Base-by-base conservation (phyloP, 495 filamentous ascomycete species). In the Lophiostoma macrostomum region DNA sequence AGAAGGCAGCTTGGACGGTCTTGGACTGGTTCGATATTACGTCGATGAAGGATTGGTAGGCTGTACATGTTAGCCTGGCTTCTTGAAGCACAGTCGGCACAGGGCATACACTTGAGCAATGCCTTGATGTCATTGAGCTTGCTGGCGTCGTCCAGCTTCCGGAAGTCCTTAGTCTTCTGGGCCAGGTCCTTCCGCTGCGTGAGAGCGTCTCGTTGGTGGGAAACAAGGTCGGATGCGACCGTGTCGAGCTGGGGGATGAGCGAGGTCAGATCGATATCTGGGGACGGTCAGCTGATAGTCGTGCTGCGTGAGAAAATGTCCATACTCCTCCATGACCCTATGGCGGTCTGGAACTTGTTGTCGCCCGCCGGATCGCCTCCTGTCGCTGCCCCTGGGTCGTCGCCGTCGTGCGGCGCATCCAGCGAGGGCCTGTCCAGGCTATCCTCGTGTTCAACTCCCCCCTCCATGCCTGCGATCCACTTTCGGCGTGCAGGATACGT, bases 41-140 rank as follows among this genome's bases (percentile, higher is more conserved):
- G 62, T 99, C 94, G 68, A 99, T 96, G 65, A 96, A 99, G 22
- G 84, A 84, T 69, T 99, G 93, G 72, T 99, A 99, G 13, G 91
- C 90, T 90, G 66, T 68, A 48, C 41, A 40, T 35, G 50, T 65
- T 41, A 64, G 58, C 38, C 14, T 29, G 28, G 30, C 13, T 13
- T 11, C 25, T 19, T 42, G 12, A 23, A 23, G 36, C 3, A 6
- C 22, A 6, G 19, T 23, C 5, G 13, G 24, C 7, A 12, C 22
- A 16, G 13, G 4, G 24, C 51, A 8, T 67, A 90, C 87, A 84
- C 75, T 95, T 97, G 20, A 99, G 71, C 32, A 99, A 73, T 27
- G 81, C 78, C 73, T 97, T 97, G 71, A 89, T 83, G 64, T 99
- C 94, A 0, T 73, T 73, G 16, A 96, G 75, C 69, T 96, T 97